These are phyloP conservation scores for Pezizomycotina sp. DNA, from an alignment of 2,329 filamentous ascomycete genomes.

Conservation along the genomic window DNA sequence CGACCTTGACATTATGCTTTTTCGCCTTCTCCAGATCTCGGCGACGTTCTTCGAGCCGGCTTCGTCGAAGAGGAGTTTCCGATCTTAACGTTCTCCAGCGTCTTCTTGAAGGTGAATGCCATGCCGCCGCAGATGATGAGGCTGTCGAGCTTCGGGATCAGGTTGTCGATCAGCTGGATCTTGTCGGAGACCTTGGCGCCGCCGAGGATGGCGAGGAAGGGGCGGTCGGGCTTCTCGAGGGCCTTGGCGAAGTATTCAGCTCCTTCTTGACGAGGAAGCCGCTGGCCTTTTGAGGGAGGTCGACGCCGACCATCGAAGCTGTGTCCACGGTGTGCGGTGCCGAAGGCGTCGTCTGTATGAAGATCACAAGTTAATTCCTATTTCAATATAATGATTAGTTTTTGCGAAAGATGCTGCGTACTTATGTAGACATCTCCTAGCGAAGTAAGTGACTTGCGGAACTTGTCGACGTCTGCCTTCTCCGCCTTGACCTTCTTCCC, in stretches of 20 bases:
- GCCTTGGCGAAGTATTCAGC: conserved; percentile 98
- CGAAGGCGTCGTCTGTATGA: conserved; percentile 75
- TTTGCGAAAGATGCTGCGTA: conserved; percentile 34
- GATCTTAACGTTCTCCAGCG: conserved; percentile 76
- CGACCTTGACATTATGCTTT: conserved; percentile 87
- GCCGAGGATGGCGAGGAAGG: conserved; percentile 96
- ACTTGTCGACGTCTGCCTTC: conserved; percentile 77
- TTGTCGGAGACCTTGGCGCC: conserved; percentile 98
- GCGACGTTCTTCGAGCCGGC: conserved; percentile 80
- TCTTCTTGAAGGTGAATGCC: conserved; percentile 99
- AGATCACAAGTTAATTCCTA: conserved; percentile 20
- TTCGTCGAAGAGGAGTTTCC: conserved; percentile 89
- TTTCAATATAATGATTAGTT: conserved; percentile 1
- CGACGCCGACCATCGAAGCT: conserved; percentile 97
- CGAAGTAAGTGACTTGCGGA: conserved; percentile 86
- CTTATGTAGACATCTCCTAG: conserved; percentile 94
- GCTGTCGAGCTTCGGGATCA: conserved; percentile 93
- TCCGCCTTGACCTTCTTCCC: conserved; percentile 98
- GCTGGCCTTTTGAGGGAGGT: conserved; percentile 89
- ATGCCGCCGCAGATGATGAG: conserved; percentile 94
- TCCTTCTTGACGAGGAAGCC: conserved; percentile 99
- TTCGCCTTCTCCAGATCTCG: conserved; percentile 87
- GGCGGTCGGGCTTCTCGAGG: conserved; percentile 78
- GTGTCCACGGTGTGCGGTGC: conserved; percentile 94
- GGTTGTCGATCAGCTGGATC: conserved; percentile 98